These are phyloP conservation scores for Magnolia sinica DNA, from an alignment of 164 flowering plant genomes.

Conservation along the genomic window DNA sequence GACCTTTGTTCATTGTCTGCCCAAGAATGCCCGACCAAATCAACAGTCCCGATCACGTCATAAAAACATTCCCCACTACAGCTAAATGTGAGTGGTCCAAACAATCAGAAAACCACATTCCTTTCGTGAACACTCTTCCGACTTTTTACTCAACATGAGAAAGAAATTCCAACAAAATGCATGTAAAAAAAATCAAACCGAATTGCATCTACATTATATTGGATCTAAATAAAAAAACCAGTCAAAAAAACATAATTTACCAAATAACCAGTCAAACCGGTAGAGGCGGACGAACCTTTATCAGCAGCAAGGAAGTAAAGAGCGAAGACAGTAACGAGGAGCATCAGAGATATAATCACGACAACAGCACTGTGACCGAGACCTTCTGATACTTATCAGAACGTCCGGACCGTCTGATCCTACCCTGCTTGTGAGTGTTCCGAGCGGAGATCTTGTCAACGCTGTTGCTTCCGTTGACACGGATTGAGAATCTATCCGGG, in stretches of 20 bases:
- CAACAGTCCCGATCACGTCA: not conserved
- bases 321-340: conserved; percentile 47
- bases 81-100: not conserved
- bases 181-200: not conserved
- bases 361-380: conserved; percentile 41
- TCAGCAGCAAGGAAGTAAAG: not conserved
- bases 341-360: conserved; percentile 43
- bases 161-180: not conserved
- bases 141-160: not conserved
- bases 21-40: not conserved
- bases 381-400: conserved; percentile 28
- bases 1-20: not conserved
- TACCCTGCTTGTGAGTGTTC: conserved; percentile 32
- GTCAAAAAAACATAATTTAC: not conserved
- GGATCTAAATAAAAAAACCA: not conserved
- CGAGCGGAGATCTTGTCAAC: conserved; percentile 52
- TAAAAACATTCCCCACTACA: not conserved
- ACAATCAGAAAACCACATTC: not conserved
- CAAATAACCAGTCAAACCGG: not conserved
- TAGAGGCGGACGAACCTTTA: not conserved
- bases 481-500: conserved; percentile 30
- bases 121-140: not conserved
- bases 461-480: conserved; percentile 16
- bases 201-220: too few relatives aligned
- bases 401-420: conserved; percentile 41